Base-by-base conservation (phyloP, 176 grass and related monocot species). In the Secale cereale region DNA sequence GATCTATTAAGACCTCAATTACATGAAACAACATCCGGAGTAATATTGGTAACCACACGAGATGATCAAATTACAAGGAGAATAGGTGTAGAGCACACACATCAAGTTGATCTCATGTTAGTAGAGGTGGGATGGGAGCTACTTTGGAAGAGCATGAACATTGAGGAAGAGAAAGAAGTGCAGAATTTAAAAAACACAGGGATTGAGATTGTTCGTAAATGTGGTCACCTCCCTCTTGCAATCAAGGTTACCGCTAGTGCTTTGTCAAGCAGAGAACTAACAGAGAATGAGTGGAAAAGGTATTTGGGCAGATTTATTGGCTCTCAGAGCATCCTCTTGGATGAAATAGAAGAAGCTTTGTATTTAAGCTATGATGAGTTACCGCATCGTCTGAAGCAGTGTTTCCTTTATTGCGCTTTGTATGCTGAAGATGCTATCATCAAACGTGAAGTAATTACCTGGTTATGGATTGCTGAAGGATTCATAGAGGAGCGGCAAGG, bases 281-380 rank as follows among this genome's bases (percentile, higher is more conserved):
- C n/a, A 0, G 70, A 27, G 5, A 86, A 25, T 10, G 60, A 94
- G 8, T 91, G 89, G 92, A 71, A 35, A 11, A 78, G 11, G 11
- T 2, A 82, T 27, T 13, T 78, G 0, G 22, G 8, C 14, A 89
- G 39, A n/a, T 65, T 59, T 12, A 27, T 25, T 91, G 33, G 52
- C 2, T 88, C 70, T 0, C 33, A 43, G 19, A 84, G 2, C 7
- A 56, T 52, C 0, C 20, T 81, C 67, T 74, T 26, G 4, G 23
- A 33, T 59, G 77, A 91, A 27, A 19, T 88, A 4, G 23, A 14
- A 5, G 25, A 40, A 0, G 86, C 79, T 41, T 8, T 88, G 0
- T 86, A 83, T 66, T 27, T 90, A 16, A 93, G 88, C 48, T 93
- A 86, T 25, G 67, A 86, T 3, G 85, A 80, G 29, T 45, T 93